phyloP scores from a whole-genome alignment of 1,284 basidiomycete genomes.

The Agaricales sp. region DNA sequence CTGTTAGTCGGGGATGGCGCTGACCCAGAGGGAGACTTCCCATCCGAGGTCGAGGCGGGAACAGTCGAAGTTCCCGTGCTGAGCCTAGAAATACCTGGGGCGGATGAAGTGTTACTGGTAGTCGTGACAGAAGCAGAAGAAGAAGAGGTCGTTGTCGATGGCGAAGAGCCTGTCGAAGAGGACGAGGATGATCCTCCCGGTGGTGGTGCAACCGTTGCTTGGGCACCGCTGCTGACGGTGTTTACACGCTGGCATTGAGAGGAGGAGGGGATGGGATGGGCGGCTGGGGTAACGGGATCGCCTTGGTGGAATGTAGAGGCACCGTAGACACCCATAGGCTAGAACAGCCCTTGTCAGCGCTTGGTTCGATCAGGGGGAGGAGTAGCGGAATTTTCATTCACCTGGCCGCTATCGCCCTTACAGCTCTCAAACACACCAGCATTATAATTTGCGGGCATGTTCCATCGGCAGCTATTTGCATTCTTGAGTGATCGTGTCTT shows the following conservation, averaged over 20 bases:
- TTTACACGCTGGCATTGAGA: background rate
- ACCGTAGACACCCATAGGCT: constrained; percentile 67
- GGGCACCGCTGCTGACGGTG: background rate
- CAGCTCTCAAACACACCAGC: constrained; percentile 52
- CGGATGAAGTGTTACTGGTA: constrained; percentile 15
- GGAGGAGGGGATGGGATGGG: constrained; percentile 42
- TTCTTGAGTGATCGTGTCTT: constrained; percentile 9
- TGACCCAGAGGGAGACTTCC: too few species aligned
- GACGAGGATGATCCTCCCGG: too few species aligned
- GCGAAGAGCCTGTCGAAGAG: constrained; percentile 34
- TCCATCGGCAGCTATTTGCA: constrained; percentile 41
- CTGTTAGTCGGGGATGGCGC: too few species aligned
- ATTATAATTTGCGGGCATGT: constrained; percentile 58
- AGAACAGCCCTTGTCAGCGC: constrained; percentile 2
- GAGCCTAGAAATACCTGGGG: constrained; percentile 7
- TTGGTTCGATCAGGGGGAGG: background rate
- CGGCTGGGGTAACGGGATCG: constrained; percentile 42
- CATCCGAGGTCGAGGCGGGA: too few species aligned
- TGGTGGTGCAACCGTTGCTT: too few species aligned
- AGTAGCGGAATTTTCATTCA: constrained; percentile 14
- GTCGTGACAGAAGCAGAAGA: too few species aligned
- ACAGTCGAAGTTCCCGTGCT: constrained; percentile 9
- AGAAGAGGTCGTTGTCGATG: constrained; percentile 29
- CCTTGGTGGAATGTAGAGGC: constrained; percentile 59
- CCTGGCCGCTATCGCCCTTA: constrained; percentile 39